Conservation (phyloP, 148 eudicot genomes). For the Cornus kousa region DNA sequence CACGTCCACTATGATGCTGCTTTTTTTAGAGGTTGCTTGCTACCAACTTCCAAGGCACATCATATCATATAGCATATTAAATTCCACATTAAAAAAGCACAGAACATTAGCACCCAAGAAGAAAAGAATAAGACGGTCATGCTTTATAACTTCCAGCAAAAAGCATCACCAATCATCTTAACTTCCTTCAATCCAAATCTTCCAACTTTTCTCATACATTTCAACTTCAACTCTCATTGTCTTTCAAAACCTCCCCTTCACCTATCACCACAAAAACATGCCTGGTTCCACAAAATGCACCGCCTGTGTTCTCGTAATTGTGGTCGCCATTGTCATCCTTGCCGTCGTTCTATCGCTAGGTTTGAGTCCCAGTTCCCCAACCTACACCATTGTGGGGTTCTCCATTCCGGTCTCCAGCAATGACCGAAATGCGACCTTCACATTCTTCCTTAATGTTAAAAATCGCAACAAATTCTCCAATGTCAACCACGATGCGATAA, state of each 20-base stretch:
- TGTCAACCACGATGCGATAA: conserved; percentile 1
- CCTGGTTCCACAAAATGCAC: not conserved
- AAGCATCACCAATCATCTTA: not conserved
- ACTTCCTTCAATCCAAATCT: not conserved
- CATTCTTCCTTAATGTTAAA: conserved; percentile 4
- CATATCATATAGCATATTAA: not conserved
- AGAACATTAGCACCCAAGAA: not conserved
- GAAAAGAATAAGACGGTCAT: conserved; percentile 5
- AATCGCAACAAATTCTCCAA: conserved; percentile 8
- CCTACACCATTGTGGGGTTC: not conserved
- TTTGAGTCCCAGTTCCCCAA: conserved; percentile 11
- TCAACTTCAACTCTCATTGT: not conserved
- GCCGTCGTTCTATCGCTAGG: conserved; percentile 7
- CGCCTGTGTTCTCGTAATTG: not conserved
- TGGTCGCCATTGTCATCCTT: conserved; percentile 6
- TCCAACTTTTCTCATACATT: not conserved
- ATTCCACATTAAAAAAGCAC: not conserved
- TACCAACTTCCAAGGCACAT: too few relatives aligned
- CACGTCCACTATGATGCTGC: too few relatives aligned
- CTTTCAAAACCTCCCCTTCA: not conserved
- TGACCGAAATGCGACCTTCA: not conserved
- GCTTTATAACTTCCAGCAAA: not conserved
- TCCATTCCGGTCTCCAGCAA: not conserved
- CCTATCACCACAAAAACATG: not conserved
- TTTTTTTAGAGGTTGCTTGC: too few relatives aligned